phyloP scores from a whole-genome alignment of 2,329 filamentous ascomycete species.

The Blastomyces emzantsi region DNA sequence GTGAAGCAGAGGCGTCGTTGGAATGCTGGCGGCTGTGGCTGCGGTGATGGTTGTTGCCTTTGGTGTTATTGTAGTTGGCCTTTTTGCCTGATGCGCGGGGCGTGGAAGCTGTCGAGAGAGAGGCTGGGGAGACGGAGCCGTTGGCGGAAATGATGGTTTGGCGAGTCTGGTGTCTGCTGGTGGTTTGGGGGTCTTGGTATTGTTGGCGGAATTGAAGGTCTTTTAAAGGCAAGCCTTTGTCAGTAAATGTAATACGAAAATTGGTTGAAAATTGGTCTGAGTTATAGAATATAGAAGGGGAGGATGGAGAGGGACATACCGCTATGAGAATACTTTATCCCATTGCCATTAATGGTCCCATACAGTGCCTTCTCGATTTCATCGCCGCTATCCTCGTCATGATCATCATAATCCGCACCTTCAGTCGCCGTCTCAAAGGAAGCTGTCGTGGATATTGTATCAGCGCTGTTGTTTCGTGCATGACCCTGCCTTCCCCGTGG shows the following conservation, averaged over 20 bases:
- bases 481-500: slow-evolving; percentile 24
- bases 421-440: slow-evolving; percentile 57
- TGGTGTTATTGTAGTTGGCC: neutral
- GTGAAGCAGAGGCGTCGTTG: neutral
- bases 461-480: slow-evolving; percentile 47
- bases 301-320: neutral
- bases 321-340: neutral
- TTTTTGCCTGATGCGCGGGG: slow-evolving; percentile 3
- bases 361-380: slow-evolving; percentile 34
- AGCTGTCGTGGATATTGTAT: slow-evolving; percentile 52
- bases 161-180: slow-evolving; percentile 26
- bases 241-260: neutral
- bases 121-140: neutral
- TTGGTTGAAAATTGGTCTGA: slow-evolving; percentile 16
- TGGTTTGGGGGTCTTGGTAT: neutral
- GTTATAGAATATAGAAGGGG: neutral
- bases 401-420: slow-evolving; percentile 26
- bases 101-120: slow-evolving; percentile 4
- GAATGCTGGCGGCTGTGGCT: slow-evolving; percentile 1
- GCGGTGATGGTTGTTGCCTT: neutral
- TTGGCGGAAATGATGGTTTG: slow-evolving; percentile 22
- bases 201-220: slow-evolving; percentile 3
- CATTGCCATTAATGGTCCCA: slow-evolving; percentile 29
- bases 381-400: slow-evolving; percentile 30
- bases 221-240: slow-evolving; percentile 19